These are phyloP conservation scores for Trichoderma pleuroti DNA, from an alignment of 2,329 filamentous ascomycete genomes.

Conservation along the genomic window DNA sequence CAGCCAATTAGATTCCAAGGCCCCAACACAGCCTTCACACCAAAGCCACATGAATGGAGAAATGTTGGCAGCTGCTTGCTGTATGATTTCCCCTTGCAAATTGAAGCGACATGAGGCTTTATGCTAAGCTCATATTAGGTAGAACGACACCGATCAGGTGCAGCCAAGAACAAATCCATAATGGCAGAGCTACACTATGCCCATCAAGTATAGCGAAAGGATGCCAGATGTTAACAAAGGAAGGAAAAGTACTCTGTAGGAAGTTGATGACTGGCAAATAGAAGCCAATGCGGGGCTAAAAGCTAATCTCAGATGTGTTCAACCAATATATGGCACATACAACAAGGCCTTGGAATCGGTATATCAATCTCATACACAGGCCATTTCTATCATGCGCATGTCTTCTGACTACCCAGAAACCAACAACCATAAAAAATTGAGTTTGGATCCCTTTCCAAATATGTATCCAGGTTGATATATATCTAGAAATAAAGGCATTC, in stretches of 20 bases:
- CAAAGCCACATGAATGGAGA: too few species aligned
- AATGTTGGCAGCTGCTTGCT: not conserved
- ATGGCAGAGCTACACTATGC: not conserved
- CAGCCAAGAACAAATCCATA: not conserved
- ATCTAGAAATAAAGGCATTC: not conserved
- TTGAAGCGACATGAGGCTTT: not conserved
- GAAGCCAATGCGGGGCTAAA: not conserved
- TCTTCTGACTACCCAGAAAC: not conserved
- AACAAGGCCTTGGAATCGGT: not conserved
- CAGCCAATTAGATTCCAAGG: not conserved
- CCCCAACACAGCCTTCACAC: not conserved
- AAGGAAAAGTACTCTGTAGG: not conserved
- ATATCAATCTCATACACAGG: not conserved
- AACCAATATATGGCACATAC: not conserved
- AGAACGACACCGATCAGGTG: not conserved
- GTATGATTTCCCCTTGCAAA: not conserved
- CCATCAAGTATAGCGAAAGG: not conserved
- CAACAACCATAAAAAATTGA: not conserved
- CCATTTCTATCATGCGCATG: not conserved
- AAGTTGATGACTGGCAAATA: not conserved
- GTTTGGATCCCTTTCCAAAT: not conserved
- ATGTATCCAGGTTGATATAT: not conserved
- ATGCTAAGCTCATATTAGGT: not conserved
- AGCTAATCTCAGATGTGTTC: not conserved
- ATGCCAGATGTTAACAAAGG: not conserved